A percentile compares a stretch with the other conserved stretches of the same genome.
Evolutionary conservation across 1,139 yeast species (phyloP).

Genomic region (Debaryomyces singareniensis): DNA sequence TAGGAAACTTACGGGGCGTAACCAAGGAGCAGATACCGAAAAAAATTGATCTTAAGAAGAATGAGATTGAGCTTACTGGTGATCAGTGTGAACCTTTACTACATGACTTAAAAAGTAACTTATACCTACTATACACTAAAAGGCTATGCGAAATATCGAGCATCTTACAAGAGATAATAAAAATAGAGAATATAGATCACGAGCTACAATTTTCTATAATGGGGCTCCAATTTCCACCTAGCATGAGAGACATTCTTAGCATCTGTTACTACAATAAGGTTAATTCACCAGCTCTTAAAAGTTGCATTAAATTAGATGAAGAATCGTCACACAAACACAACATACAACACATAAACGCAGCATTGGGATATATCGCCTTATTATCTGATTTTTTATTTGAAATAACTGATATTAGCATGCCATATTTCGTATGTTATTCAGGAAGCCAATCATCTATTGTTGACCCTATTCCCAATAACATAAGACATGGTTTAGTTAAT

Average conservation of each 20-base stretch:
- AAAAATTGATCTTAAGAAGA: conserved; percentile 11
- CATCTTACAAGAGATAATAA: conserved; percentile 18
- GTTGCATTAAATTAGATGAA: conserved; percentile 2
- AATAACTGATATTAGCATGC: conserved; percentile 20
- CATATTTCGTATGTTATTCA: conserved; percentile 20
- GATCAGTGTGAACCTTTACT: conserved; percentile 23
- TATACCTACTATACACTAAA: conserved; percentile 18
- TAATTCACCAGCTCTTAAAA: not conserved
- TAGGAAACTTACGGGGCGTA: conserved; percentile 15
- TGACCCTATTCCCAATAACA: conserved; percentile 14
- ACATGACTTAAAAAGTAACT: conserved; percentile 3
- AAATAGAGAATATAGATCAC: conserved; percentile 20
- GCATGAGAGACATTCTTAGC: conserved; percentile 22
- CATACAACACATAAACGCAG: conserved; percentile 26
- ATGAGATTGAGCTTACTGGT: conserved; percentile 21
- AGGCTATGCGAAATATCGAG: conserved; percentile 13
- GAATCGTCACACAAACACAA: conserved; percentile 8
- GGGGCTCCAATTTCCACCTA: conserved; percentile 33
- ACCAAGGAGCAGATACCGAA: conserved; percentile 13
- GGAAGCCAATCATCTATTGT: conserved; percentile 20
- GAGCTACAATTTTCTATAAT: conserved; percentile 23
- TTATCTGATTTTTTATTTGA: conserved; percentile 18
- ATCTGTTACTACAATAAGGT: conserved; percentile 22
- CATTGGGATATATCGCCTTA: conserved; percentile 24
- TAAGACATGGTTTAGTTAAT: not conserved